Evolutionary conservation across 306 rosid genomes (phyloP).

Genomic region (Begonia fuchsioides): DNA sequence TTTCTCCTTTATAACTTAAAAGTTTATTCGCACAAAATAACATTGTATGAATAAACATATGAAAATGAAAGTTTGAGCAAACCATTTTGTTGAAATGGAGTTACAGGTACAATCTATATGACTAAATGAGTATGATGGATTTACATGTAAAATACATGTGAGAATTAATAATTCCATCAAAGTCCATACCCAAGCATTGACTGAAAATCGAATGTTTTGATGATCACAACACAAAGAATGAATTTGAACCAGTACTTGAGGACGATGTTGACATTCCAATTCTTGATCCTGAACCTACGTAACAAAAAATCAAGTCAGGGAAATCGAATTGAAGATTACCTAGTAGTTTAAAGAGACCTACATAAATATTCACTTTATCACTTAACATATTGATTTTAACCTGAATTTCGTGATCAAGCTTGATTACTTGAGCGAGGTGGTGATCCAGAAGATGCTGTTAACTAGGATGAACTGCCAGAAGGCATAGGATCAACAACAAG

Average conservation of each 20-base stretch:
- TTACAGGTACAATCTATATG: too few species aligned
- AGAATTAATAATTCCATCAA: neutral
- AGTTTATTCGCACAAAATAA: too few species aligned
- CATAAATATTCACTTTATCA: neutral
- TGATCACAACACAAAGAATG: conserved; percentile 79
- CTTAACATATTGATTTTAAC: conserved; percentile 12
- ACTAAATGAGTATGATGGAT: too few species aligned
- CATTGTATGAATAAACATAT: too few species aligned
- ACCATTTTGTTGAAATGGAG: too few species aligned
- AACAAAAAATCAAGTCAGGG: neutral
- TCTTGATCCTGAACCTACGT: conserved; percentile 56
- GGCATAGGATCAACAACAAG: conserved; percentile 72
- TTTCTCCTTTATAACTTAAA: too few species aligned
- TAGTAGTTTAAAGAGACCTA: too few species aligned
- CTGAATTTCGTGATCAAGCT: conserved; percentile 38
- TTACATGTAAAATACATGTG: too few species aligned
- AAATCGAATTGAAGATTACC: conserved; percentile 4
- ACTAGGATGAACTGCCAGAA: conserved; percentile 41
- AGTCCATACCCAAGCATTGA: conserved; percentile 81
- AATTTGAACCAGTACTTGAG: conserved; percentile 35
- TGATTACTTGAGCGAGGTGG: conserved; percentile 37
- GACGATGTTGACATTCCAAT: conserved; percentile 39
- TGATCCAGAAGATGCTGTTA: conserved; percentile 25
- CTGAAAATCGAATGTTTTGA: conserved; percentile 73
- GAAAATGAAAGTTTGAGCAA: too few species aligned